Conservation (phyloP, 2,329 filamentous ascomycete species). For the Colletotrichum musae region DNA sequence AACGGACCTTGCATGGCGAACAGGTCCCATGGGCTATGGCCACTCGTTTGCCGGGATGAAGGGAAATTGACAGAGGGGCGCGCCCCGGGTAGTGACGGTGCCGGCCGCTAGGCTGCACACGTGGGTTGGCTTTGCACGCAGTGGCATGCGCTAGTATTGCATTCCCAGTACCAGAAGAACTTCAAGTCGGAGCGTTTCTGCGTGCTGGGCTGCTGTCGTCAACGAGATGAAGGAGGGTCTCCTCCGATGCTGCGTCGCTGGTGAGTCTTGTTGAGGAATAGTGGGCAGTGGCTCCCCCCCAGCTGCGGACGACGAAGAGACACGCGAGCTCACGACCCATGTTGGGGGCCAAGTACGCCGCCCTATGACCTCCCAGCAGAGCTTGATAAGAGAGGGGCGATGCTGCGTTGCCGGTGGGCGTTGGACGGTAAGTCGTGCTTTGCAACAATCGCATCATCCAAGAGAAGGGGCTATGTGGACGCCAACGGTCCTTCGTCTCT, state of each 20-base stretch:
- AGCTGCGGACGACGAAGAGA: conserved; percentile 7
- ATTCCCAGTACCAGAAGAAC: conserved; percentile 5
- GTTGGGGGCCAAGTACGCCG: conserved; percentile 15
- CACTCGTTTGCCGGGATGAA: conserved; percentile 17
- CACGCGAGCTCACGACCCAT: conserved; percentile 16
- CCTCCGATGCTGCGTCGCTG: conserved; percentile 10
- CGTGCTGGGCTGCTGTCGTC: not conserved
- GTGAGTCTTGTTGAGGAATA: not conserved
- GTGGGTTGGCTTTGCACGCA: not conserved
- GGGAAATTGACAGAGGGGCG: conserved; percentile 38
- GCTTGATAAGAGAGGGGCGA: conserved; percentile 39
- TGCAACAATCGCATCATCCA: conserved; percentile 30
- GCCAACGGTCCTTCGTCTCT: conserved; percentile 2
- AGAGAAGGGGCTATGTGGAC: conserved; percentile 4
- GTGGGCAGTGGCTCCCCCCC: not conserved
- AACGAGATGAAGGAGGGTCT: conserved; percentile 8
- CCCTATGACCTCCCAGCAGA: conserved; percentile 18
- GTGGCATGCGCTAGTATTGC: conserved; percentile 8
- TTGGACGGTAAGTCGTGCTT: conserved; percentile 21
- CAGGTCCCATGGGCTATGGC: conserved; percentile 29
- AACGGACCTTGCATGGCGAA: conserved; percentile 34
- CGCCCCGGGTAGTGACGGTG: conserved; percentile 24
- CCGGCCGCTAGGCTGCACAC: conserved; percentile 30
- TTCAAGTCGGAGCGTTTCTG: conserved; percentile 2
- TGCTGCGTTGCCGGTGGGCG: conserved; percentile 36